Percentiles rank a stretch among this genome's conserved stretches.
Evolutionary conservation across 2,329 filamentous ascomycete species (phyloP).

Genomic region (Orbilia brochopaga): DNA sequence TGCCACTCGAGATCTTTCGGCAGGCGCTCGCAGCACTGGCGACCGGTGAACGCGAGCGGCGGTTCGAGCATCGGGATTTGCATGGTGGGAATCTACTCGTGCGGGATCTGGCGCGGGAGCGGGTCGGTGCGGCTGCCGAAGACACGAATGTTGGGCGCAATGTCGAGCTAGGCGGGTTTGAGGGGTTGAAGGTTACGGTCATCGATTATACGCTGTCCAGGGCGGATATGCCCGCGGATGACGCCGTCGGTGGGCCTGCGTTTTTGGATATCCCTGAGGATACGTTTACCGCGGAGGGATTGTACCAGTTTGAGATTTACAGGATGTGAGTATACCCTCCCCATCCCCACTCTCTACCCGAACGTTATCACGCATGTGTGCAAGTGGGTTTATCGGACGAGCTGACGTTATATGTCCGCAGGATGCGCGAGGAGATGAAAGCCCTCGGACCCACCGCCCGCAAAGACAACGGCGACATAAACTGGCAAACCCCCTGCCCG

Average conservation of each 20-base stretch:
- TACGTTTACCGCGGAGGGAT: conserved; percentile 23
- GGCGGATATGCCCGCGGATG: conserved; percentile 24
- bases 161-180: conserved; percentile 22
- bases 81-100: conserved; percentile 28
- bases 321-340: conserved; percentile 18
- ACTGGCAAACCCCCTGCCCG: conserved; percentile 26
- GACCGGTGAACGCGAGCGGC: conserved; percentile 12
- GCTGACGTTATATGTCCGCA: neutral
- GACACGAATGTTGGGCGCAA: conserved; percentile 20
- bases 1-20: conserved; percentile 37
- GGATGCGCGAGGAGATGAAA: conserved; percentile 24
- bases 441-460: neutral
- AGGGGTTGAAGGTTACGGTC: conserved; percentile 30
- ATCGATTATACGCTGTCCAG: conserved; percentile 45
- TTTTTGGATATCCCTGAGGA: conserved; percentile 32
- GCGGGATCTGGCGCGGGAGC: conserved; percentile 24
- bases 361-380: no score
- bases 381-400: neutral
- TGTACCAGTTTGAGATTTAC: conserved; percentile 49
- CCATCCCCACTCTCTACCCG: no score
- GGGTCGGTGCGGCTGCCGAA: conserved; percentile 3
- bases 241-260: conserved; percentile 23
- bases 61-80: conserved; percentile 40
- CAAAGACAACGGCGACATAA: conserved; percentile 18
- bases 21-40: conserved; percentile 26